A percentile compares a stretch with the other conserved stretches of the same genome.
These are phyloP conservation scores for Ganoderma leucocontextum DNA, from an alignment of 1,284 basidiomycete species.

Conservation along the genomic window DNA sequence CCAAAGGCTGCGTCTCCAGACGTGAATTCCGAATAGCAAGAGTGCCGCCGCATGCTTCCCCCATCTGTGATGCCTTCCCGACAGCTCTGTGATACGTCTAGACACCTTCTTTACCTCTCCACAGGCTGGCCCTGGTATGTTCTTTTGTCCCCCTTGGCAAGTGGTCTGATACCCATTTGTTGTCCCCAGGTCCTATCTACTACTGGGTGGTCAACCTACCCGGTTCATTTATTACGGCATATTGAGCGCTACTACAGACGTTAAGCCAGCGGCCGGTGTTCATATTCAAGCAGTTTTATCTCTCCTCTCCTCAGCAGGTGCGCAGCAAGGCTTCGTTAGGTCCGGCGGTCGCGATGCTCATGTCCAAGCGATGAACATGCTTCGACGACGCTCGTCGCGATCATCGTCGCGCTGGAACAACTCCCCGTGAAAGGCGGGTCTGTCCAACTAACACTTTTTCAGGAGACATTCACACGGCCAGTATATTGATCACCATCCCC, in stretches of 20 bases:
- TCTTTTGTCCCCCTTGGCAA: constrained; percentile 3
- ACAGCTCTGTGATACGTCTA: constrained; percentile 31
- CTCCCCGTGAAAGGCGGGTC: constrained; percentile 5
- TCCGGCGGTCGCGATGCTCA: background rate
- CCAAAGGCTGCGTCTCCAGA: constrained; percentile 33
- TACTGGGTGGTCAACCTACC: background rate
- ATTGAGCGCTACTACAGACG: background rate
- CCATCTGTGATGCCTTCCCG: constrained; percentile 31
- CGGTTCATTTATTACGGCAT: constrained; percentile 16
- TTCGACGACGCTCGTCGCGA: background rate
- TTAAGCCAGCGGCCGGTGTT: background rate
- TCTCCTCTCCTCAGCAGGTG: background rate
- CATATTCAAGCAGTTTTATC: background rate
- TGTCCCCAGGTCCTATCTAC: background rate
- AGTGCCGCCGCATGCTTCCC: constrained; percentile 29
- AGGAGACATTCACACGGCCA: constrained; percentile 4
- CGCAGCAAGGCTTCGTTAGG: background rate
- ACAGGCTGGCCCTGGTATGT: constrained; percentile 2
- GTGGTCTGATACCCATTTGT: constrained; percentile 15
- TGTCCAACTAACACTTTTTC: background rate
- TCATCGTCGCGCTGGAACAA: background rate
- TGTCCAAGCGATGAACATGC: background rate
- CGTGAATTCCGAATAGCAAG: constrained; percentile 32
- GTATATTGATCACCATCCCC: background rate
- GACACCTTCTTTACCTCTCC: constrained; percentile 16